These are phyloP conservation scores for Kodamaea plutei DNA, from an alignment of 1,139 yeast species.

Conservation along the genomic window DNA sequence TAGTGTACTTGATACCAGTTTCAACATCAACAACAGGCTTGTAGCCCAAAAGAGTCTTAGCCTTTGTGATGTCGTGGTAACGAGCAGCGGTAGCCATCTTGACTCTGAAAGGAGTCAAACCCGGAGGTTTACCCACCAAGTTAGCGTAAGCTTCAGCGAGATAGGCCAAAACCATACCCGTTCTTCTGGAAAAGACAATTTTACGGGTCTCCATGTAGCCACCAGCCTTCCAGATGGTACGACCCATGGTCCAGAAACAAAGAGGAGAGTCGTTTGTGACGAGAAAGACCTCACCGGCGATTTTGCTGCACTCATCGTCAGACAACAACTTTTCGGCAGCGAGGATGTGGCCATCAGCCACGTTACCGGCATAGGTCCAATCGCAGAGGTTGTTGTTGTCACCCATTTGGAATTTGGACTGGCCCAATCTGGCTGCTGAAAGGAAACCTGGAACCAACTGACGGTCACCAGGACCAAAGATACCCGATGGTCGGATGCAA, in stretches of 20 bases:
- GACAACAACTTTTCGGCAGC: constrained; percentile 73
- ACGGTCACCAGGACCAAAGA: constrained; percentile 98
- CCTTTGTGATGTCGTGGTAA: constrained; percentile 88
- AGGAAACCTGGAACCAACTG: constrained; percentile 93
- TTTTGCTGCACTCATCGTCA: constrained; percentile 30
- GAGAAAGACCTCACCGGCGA: constrained; percentile 86
- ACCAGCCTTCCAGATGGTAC: constrained; percentile 96
- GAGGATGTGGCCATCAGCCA: constrained; percentile 91
- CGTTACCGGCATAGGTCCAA: constrained; percentile 99
- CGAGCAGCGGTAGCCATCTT: constrained; percentile 91
- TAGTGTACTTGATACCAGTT: constrained; percentile 74
- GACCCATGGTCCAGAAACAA: constrained; percentile 95
- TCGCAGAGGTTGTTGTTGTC: constrained; percentile 91
- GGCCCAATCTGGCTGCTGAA: constrained; percentile 77
- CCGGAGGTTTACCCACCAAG: constrained; percentile 77
- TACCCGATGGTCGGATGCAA: constrained; percentile 94
- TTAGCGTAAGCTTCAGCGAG: constrained; percentile 70
- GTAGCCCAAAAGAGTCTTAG: constrained; percentile 74
- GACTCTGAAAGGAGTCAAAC: constrained; percentile 94
- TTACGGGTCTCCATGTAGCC: constrained; percentile 72
- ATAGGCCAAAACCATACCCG: constrained; percentile 79
- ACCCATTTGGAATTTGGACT: constrained; percentile 89
- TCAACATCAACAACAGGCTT: constrained; percentile 77
- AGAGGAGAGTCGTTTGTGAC: constrained; percentile 93
- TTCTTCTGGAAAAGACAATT: constrained; percentile 63